Evolutionary conservation across 2,329 filamentous ascomycete species (phyloP).

Genomic region (Stachybotrys elegans): DNA sequence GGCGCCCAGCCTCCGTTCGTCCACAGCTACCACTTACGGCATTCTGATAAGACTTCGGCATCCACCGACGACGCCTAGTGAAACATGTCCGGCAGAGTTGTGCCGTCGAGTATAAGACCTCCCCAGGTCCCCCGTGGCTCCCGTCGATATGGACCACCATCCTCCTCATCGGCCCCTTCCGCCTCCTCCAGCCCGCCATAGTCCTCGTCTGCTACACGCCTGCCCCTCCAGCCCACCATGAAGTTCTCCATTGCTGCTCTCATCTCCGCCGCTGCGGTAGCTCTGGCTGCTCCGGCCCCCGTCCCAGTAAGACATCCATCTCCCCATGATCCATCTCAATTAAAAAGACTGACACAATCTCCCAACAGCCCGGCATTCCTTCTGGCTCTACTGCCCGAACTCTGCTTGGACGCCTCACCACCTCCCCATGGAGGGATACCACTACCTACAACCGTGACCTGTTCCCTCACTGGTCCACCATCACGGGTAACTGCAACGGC

Average conservation of each 20-base stretch:
- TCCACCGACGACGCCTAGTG: too few relatives aligned
- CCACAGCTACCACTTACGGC: too few relatives aligned
- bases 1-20: too few relatives aligned
- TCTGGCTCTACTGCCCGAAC: conserved; percentile 49
- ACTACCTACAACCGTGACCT: conserved; percentile 58
- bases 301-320: conserved; percentile 2
- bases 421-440: conserved; percentile 48
- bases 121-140: too few relatives aligned
- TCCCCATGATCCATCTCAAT: not conserved
- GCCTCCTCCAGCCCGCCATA: too few relatives aligned
- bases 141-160: too few relatives aligned
- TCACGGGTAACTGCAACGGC: conserved; percentile 64
- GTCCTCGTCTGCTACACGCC: too few relatives aligned
- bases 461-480: conserved; percentile 69
- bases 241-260: not conserved
- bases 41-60: too few relatives aligned
- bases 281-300: not conserved
- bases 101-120: too few relatives aligned
- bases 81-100: too few relatives aligned
- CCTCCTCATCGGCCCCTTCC: too few relatives aligned
- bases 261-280: not conserved
- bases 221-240: not conserved
- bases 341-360: not conserved
- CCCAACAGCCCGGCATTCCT: conserved; percentile 55
- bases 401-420: conserved; percentile 54